Evolutionary conservation across 345 rosid genomes (phyloP).

Genomic region (Arabidopsis arenosa): DNA sequence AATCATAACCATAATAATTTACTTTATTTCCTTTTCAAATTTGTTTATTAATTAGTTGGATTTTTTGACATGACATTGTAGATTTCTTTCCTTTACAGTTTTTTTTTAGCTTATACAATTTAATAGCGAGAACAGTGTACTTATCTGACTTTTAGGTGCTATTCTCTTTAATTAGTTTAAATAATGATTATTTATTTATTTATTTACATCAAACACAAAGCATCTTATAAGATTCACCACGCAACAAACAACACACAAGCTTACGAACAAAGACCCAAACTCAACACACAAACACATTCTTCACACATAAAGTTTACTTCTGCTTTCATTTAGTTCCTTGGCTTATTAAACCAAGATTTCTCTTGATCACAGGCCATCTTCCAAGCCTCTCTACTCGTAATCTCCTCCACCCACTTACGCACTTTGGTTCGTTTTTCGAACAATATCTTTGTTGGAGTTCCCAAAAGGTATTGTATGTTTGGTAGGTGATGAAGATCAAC

Average conservation of each 20-base stretch:
- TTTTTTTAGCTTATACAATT: not conserved
- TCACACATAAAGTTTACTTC: conserved; percentile 11
- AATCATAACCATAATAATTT: not conserved
- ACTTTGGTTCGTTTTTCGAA: conserved; percentile 56
- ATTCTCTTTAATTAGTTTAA: not conserved
- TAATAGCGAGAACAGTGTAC: too few relatives aligned
- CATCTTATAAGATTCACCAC: conserved; percentile 1
- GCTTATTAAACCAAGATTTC: conserved; percentile 36
- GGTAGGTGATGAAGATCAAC: conserved; percentile 55
- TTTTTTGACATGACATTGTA: not conserved
- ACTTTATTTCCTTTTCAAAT: not conserved
- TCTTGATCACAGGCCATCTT: conserved; percentile 55
- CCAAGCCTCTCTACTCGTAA: conserved; percentile 68
- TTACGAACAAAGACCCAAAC: conserved; percentile 17
- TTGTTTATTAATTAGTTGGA: not conserved
- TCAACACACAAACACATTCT: not conserved
- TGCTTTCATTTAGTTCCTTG: conserved; percentile 19
- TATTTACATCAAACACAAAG: conserved; percentile 5
- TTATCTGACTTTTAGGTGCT: too few relatives aligned
- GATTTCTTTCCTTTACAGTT: conserved; percentile 2
- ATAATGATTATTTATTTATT: not conserved
- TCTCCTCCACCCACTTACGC: conserved; percentile 56
- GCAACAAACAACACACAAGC: conserved; percentile 23
- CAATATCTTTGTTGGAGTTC: conserved; percentile 49
- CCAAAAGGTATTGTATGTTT: conserved; percentile 48